Percentiles rank a stretch among this genome's conserved stretches.
Evolutionary conservation across 495 filamentous ascomycete genomes (phyloP).

Genomic region (Physcia stellaris): DNA sequence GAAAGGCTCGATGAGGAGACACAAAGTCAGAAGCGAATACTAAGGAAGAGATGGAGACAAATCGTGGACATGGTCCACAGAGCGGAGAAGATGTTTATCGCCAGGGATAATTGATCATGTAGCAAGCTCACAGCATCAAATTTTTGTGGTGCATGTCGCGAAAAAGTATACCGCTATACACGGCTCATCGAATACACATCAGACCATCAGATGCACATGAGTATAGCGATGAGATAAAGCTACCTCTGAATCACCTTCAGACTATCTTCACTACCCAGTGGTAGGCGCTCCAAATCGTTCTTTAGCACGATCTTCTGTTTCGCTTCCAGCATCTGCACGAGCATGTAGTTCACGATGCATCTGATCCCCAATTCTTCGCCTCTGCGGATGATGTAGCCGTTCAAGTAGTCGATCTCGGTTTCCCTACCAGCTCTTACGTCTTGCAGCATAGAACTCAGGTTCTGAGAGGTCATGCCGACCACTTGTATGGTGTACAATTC

Average conservation of each 20-base stretch:
- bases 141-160: no score
- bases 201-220: no score
- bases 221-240: no score
- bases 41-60: slow-evolving; percentile 39
- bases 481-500: slow-evolving; percentile 41
- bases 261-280: neutral
- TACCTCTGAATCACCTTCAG: neutral
- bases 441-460: slow-evolving; percentile 70
- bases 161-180: no score
- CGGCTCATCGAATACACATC: no score
- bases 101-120: neutral
- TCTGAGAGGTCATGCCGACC: slow-evolving; percentile 46
- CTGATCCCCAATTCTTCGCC: slow-evolving; percentile 54
- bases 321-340: slow-evolving; percentile 45
- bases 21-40: slow-evolving; percentile 20
- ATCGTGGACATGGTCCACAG: slow-evolving; percentile 29
- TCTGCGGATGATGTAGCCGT: slow-evolving; percentile 64
- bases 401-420: slow-evolving; percentile 75
- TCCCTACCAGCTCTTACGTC: slow-evolving; percentile 47
- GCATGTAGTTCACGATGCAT: slow-evolving; percentile 53
- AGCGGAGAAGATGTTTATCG: slow-evolving; percentile 12
- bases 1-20: slow-evolving; percentile 14
- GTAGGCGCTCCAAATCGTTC: neutral
- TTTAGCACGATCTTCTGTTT: slow-evolving; percentile 7
- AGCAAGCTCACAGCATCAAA: neutral